phyloP scores from a whole-genome alignment of 306 rosid species.

The Adenanthera pavonina region DNA sequence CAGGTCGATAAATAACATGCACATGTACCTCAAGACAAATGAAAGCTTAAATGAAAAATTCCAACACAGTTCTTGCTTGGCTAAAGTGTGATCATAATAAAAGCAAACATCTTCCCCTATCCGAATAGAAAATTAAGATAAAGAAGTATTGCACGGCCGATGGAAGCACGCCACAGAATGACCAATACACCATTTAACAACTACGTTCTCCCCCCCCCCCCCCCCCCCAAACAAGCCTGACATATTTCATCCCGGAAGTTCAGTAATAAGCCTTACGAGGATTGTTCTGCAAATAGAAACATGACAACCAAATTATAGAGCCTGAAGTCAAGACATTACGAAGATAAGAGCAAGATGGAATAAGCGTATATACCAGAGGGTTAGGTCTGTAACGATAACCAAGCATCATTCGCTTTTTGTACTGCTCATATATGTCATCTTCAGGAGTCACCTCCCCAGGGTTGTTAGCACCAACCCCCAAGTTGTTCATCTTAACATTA shows the following conservation, averaged over 20 bases:
- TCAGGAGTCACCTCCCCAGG: constrained; percentile 95
- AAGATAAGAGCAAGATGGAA: neutral
- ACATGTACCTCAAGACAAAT: constrained; percentile 1
- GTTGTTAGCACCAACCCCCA: constrained; percentile 96
- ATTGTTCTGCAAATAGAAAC: constrained; percentile 63
- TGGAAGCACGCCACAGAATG: constrained; percentile 13
- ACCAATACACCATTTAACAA: constrained; percentile 26
- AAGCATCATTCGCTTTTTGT: constrained; percentile 99
- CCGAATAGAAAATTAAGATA: neutral
- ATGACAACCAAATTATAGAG: neutral
- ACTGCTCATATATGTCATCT: constrained; percentile 96
- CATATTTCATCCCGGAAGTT: constrained; percentile 32
- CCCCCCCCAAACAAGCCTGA: constrained; percentile 4
- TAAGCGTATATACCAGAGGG: constrained; percentile 73
- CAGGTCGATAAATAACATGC: neutral
- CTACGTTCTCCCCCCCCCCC: neutral
- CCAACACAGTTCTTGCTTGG: constrained; percentile 28
- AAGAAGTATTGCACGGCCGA: neutral
- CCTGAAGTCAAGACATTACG: constrained; percentile 6
- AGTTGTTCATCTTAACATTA: constrained; percentile 78
- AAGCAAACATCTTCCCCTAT: neutral
- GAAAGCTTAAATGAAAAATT: neutral
- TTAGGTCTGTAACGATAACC: constrained; percentile 96
- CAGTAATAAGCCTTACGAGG: constrained; percentile 97
- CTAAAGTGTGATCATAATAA: constrained; percentile 1